Conservation (phyloP, 371 early-diverging fungal genomes). For the Lichtheimia ornata region DNA sequence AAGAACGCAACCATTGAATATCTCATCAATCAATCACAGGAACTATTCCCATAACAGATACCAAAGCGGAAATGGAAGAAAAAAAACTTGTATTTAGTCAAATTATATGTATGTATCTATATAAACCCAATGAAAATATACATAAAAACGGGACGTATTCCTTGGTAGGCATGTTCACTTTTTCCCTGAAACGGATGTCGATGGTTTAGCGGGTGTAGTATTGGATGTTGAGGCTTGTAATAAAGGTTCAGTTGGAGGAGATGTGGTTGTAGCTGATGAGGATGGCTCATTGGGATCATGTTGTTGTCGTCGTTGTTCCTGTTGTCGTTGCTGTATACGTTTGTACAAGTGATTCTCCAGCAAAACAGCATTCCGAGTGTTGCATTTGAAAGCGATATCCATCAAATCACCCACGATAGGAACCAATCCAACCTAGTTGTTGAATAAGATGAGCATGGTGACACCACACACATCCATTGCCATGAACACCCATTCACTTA, state of each 20-base stretch:
- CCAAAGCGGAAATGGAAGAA: not conserved
- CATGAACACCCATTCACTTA: slow-evolving; percentile 6
- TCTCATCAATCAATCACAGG: slow-evolving; percentile 40
- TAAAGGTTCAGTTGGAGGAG: not conserved
- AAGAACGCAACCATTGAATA: slow-evolving; percentile 79
- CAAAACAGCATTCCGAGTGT: slow-evolving; percentile 47
- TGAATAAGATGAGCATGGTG: not conserved
- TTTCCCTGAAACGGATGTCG: too few relatives aligned
- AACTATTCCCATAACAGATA: slow-evolving; percentile 16
- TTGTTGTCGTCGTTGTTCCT: not conserved
- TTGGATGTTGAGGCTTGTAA: too few relatives aligned
- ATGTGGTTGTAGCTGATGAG: not conserved
- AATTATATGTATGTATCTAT: slow-evolving; percentile 2
- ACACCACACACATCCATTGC: not conserved
- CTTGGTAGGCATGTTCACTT: too few relatives aligned
- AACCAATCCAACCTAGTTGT: slow-evolving; percentile 41
- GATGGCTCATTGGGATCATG: not conserved
- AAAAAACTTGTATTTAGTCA: slow-evolving; percentile 8
- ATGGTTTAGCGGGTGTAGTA: too few relatives aligned
- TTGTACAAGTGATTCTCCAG: slow-evolving; percentile 39
- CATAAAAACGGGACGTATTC: too few relatives aligned
- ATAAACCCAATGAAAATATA: not conserved
- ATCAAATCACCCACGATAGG: slow-evolving; percentile 50
- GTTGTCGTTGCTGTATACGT: slow-evolving; percentile 18
- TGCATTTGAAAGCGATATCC: slow-evolving; percentile 53